These are phyloP conservation scores for Pseudocercospora crystallina DNA, from an alignment of 2,329 filamentous ascomycete species.

Conservation along the genomic window DNA sequence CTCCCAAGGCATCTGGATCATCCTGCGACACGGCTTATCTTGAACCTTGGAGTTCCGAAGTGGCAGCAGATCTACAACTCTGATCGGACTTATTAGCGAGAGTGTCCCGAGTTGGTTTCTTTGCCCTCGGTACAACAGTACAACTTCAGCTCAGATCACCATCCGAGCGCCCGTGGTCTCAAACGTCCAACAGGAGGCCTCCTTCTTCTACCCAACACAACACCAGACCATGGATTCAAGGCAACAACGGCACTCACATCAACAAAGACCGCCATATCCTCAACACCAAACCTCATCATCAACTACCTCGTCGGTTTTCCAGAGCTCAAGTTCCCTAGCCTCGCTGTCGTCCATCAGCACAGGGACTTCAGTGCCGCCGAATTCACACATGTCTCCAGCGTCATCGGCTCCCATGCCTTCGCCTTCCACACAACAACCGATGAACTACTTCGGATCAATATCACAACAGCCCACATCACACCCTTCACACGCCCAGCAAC, in stretches of 20 bases:
- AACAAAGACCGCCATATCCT: constrained; percentile 37
- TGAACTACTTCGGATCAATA: constrained; percentile 36
- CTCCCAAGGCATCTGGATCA: too few relatives aligned
- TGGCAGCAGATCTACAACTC: constrained; percentile 7
- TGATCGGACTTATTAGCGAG: constrained; percentile 4
- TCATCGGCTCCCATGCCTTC: constrained; percentile 36
- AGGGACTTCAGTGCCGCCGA: constrained; percentile 27
- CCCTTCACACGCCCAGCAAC: constrained; percentile 33
- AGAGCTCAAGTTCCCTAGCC: constrained; percentile 45
- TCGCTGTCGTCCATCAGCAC: constrained; percentile 35
- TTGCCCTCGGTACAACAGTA: constrained; percentile 10
- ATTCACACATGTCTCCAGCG: constrained; percentile 32
- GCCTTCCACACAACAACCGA: constrained; percentile 32
- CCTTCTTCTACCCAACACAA: too few relatives aligned
- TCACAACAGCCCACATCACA: constrained; percentile 28
- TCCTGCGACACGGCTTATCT: not conserved
- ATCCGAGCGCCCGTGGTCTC: too few relatives aligned
- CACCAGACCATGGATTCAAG: constrained; percentile 21
- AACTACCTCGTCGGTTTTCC: constrained; percentile 37
- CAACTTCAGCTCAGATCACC: not conserved
- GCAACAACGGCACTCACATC: constrained; percentile 29
- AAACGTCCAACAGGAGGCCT: too few relatives aligned
- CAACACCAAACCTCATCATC: constrained; percentile 29
- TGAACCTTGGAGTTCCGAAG: constrained; percentile 1
- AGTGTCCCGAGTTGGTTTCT: not conserved